These are phyloP conservation scores for Scenedesmus sp. DNA, from an alignment of 163 green algal genomes.

Conservation along the genomic window DNA sequence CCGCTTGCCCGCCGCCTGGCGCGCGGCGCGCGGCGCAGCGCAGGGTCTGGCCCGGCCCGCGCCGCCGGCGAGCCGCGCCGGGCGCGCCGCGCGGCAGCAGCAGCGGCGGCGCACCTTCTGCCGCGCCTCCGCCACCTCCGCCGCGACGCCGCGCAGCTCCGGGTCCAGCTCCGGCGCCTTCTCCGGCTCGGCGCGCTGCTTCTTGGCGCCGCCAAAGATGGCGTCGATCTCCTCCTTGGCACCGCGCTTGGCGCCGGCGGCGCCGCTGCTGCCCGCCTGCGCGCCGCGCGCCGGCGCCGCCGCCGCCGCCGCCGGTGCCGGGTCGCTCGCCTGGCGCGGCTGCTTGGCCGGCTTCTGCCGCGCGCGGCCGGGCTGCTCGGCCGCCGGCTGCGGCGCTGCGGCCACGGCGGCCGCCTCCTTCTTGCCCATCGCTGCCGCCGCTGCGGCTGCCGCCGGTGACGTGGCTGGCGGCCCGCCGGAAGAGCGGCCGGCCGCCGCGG, in stretches of 20 bases:
- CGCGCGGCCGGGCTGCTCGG: not conserved
- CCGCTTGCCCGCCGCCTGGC: conserved; percentile 35
- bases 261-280: not conserved
- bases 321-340: not conserved
- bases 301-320: conserved; percentile 3
- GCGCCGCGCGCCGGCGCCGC: not conserved
- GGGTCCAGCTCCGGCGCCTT: not conserved
- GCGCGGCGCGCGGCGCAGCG: not conserved
- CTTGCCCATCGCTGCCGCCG: conserved; percentile 13
- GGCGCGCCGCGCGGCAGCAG: not conserved
- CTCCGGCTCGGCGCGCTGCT: not conserved
- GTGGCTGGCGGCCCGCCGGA: too few relatives aligned
- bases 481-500: too few relatives aligned
- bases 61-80: too few relatives aligned
- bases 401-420: not conserved
- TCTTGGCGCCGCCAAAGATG: conserved; percentile 35
- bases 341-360: not conserved
- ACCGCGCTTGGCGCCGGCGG: conserved; percentile 1
- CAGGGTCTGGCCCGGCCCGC: not conserved
- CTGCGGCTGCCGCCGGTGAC: too few relatives aligned
- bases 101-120: not conserved
- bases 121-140: conserved; percentile 16
- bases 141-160: conserved; percentile 24
- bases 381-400: not conserved
- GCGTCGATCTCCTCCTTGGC: conserved; percentile 48